These are phyloP conservation scores for Karstenula rhodostoma DNA, from an alignment of 2,329 filamentous ascomycete genomes.

Conservation along the genomic window DNA sequence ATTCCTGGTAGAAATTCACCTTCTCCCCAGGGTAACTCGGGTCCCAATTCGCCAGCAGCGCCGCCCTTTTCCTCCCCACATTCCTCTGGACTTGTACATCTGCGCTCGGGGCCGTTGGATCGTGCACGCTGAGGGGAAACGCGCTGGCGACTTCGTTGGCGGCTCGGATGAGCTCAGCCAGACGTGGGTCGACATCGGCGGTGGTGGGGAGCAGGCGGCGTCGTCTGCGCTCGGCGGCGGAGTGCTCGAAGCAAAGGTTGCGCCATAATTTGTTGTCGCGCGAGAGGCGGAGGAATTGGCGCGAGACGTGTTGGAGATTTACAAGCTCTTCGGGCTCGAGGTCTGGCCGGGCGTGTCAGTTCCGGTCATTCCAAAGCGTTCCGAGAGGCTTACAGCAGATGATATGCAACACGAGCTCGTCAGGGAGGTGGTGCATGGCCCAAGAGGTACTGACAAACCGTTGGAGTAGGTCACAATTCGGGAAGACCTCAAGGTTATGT, in stretches of 20 bases:
- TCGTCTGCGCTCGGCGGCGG: slow-evolving; percentile 69
- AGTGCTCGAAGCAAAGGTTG: slow-evolving; percentile 74
- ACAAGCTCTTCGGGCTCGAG: slow-evolving; percentile 72
- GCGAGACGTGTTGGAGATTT: slow-evolving; percentile 73
- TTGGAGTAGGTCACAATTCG: background rate
- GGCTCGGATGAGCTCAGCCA: slow-evolving; percentile 54
- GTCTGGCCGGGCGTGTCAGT: slow-evolving; percentile 53
- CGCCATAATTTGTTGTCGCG: slow-evolving; percentile 83
- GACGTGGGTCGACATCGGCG: slow-evolving; percentile 51
- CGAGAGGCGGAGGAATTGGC: slow-evolving; percentile 69
- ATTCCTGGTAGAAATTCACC: slow-evolving; percentile 88
- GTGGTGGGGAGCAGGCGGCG: slow-evolving; percentile 46
- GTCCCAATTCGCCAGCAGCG: slow-evolving; percentile 82
- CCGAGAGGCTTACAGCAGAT: slow-evolving; percentile 49
- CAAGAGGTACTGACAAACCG: background rate
- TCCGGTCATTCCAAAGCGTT: slow-evolving; percentile 16
- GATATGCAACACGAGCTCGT: slow-evolving; percentile 55
- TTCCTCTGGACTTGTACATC: slow-evolving; percentile 43
- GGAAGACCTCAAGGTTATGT: background rate
- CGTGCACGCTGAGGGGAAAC: slow-evolving; percentile 33
- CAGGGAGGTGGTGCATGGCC: slow-evolving; percentile 38
- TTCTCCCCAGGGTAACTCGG: slow-evolving; percentile 75
- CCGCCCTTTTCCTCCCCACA: slow-evolving; percentile 53
- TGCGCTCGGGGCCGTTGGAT: slow-evolving; percentile 39
- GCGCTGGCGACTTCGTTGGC: slow-evolving; percentile 44